Conservation (phyloP, 2,329 filamentous ascomycete genomes). For the Penicillium sp. region DNA sequence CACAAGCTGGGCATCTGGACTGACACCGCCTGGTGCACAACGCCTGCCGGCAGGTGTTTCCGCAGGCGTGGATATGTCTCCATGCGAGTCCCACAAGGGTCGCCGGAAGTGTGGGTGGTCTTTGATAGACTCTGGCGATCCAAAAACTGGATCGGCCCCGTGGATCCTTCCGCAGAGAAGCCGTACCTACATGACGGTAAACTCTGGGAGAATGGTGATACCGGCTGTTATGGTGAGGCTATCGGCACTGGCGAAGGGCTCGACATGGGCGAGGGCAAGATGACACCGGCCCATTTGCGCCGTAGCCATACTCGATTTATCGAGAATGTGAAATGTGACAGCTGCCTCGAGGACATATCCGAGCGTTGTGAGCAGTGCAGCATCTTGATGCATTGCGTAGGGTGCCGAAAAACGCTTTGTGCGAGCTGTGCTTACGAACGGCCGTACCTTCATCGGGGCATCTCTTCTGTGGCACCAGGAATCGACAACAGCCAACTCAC, state of each 20-base stretch:
- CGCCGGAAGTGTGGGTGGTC: constrained; percentile 60
- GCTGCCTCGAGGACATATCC: constrained; percentile 52
- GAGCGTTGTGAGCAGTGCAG: constrained; percentile 61
- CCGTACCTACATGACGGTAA: constrained; percentile 48
- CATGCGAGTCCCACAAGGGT: constrained; percentile 54
- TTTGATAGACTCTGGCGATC: constrained; percentile 60
- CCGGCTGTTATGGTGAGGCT: constrained; percentile 55
- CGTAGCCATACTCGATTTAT: constrained; percentile 54
- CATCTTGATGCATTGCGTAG: constrained; percentile 60
- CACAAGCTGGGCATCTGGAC: constrained; percentile 60
- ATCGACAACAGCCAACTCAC: constrained; percentile 9
- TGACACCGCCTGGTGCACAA: constrained; percentile 61
- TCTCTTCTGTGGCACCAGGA: constrained; percentile 10
- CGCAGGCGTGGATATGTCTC: constrained; percentile 57
- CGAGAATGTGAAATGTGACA: constrained; percentile 53
- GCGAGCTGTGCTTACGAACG: constrained; percentile 59
- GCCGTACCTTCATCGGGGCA: constrained; percentile 41
- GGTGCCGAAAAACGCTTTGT: constrained; percentile 59
- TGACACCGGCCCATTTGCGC: constrained; percentile 53
- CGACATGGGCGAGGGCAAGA: constrained; percentile 52
- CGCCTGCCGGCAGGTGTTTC: constrained; percentile 56
- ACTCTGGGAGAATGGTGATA: constrained; percentile 57
- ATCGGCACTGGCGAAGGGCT: constrained; percentile 50
- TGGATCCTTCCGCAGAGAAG: constrained; percentile 25
- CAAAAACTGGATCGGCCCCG: constrained; percentile 56